These are phyloP conservation scores for Butyriboletus loyo DNA, from an alignment of 768 basidiomycete species.

Conservation along the genomic window DNA sequence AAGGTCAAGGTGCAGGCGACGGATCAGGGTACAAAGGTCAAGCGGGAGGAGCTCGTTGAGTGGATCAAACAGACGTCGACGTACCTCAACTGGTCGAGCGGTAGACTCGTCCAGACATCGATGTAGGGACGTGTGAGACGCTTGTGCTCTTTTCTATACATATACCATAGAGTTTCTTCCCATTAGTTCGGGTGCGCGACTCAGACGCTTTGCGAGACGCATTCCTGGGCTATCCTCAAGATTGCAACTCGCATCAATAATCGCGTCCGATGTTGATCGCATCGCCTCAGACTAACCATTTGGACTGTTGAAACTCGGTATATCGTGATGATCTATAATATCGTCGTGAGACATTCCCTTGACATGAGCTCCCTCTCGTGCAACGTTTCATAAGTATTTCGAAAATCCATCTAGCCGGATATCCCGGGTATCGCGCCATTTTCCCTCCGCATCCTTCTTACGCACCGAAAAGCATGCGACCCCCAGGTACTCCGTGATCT, in stretches of 20 bases:
- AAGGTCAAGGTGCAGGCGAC: conserved; percentile 59
- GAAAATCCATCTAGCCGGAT: conserved; percentile 24
- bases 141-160: not conserved
- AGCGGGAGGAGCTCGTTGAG: conserved; percentile 54
- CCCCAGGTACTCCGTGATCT: conserved; percentile 89
- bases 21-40: conserved; percentile 65
- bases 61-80: conserved; percentile 53
- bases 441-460: conserved; percentile 71
- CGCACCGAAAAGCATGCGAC: conserved; percentile 93
- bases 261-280: not conserved
- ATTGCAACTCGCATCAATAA: too few relatives aligned
- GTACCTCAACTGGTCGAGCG: conserved; percentile 31
- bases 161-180: conserved; percentile 3
- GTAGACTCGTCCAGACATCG: conserved; percentile 24
- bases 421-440: conserved; percentile 46
- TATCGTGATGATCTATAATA: conserved; percentile 1
- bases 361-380: not conserved
- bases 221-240: too few relatives aligned
- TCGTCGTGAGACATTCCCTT: not conserved
- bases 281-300: not conserved
- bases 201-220: not conserved
- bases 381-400: conserved; percentile 17
- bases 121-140: not conserved
- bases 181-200: not conserved
- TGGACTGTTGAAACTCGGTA: not conserved